Percentiles rank a stretch among this genome's conserved stretches.
Evolutionary conservation across 306 rosid species (phyloP).

Genomic region (Arachis stenosperma): DNA sequence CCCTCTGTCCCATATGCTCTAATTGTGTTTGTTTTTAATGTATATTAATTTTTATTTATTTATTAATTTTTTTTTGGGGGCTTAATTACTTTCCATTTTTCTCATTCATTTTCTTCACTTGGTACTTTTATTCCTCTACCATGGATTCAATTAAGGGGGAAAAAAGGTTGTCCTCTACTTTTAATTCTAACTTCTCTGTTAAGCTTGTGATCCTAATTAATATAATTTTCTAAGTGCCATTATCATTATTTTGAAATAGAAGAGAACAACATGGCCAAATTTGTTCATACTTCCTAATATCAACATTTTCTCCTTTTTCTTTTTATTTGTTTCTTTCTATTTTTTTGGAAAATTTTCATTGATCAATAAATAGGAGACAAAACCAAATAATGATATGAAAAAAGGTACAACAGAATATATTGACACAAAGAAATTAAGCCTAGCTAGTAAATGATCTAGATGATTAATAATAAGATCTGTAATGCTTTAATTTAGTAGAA

Average conservation of each 20-base stretch:
- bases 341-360: too few species aligned
- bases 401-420: too few species aligned
- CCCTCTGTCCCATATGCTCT: constrained; percentile 45
- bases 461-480: too few species aligned
- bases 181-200: constrained; percentile 18
- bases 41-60: background rate
- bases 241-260: background rate
- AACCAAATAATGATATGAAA: too few species aligned
- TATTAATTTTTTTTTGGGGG: background rate
- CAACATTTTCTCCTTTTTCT: constrained; percentile 1
- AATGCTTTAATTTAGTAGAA: too few species aligned
- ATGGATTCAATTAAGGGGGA: constrained; percentile 19
- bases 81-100: constrained; percentile 23
- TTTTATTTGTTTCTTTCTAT: background rate
- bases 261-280: constrained; percentile 11
- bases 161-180: constrained; percentile 35
- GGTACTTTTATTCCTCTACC: background rate
- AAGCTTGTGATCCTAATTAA: constrained; percentile 20
- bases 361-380: too few species aligned
- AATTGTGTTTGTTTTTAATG: constrained; percentile 25
- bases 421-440: too few species aligned
- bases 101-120: constrained; percentile 16
- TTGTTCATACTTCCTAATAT: background rate
- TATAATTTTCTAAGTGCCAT: constrained; percentile 13
- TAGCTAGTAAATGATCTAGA: too few species aligned